A percentile compares a stretch with the other conserved stretches of the same genome.
Conservation (phyloP, 305 asterid genomes). For the Lippia alba region DNA sequence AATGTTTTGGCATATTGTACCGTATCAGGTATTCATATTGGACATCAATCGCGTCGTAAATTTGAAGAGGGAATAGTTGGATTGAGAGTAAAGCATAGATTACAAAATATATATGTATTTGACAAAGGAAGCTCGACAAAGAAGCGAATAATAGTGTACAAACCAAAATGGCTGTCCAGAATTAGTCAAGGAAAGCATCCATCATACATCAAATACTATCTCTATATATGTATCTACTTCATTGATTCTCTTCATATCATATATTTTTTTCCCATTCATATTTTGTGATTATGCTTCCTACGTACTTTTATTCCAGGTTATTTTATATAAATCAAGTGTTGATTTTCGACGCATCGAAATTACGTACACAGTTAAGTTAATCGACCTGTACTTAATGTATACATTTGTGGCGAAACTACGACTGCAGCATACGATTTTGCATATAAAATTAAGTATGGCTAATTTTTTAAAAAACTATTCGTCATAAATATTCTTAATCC, state of each 20-base stretch:
- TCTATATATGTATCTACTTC: background rate
- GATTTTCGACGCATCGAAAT: background rate
- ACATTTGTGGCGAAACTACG: too few species aligned
- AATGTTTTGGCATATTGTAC: too few species aligned
- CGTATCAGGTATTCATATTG: too few species aligned
- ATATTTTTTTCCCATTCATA: background rate
- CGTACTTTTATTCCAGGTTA: background rate
- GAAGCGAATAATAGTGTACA: slow-evolving; percentile 18
- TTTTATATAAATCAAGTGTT: background rate
- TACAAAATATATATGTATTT: slow-evolving; percentile 16
- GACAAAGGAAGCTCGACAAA: slow-evolving; percentile 10
- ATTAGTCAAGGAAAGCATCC: slow-evolving; percentile 9
- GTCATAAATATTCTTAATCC: too few species aligned
- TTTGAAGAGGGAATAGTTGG: background rate
- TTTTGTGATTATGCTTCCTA: background rate
- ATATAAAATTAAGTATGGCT: too few species aligned
- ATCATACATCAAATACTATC: background rate
- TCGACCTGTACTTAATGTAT: too few species aligned
- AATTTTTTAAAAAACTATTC: too few species aligned
- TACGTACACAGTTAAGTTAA: too few species aligned
- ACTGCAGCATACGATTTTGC: too few species aligned
- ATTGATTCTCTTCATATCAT: slow-evolving; percentile 13
- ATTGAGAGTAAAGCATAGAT: slow-evolving; percentile 5
- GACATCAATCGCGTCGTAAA: too few species aligned
- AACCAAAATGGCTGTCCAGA: slow-evolving; percentile 20